Evolutionary conservation across 2,329 filamentous ascomycete genomes (phyloP).

Genomic region (Colletotrichum viniferum): DNA sequence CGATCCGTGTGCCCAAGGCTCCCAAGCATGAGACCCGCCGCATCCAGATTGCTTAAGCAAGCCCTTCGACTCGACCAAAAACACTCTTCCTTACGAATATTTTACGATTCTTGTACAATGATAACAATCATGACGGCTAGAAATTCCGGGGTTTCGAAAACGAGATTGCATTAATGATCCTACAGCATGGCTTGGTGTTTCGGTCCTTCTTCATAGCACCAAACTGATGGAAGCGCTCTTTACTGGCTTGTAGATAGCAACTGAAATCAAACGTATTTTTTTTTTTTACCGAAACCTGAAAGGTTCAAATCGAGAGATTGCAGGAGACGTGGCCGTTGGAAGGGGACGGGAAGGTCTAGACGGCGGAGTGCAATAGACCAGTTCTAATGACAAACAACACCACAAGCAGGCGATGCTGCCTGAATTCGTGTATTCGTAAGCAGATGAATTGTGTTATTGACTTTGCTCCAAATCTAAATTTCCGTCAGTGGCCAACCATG

Average conservation of each 20-base stretch:
- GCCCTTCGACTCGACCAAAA: not conserved
- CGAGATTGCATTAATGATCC: not conserved
- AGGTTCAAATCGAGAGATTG: not conserved
- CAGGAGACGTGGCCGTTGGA: not conserved
- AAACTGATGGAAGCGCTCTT: not conserved
- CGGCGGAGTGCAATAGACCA: not conserved
- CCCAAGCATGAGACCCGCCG: constrained; percentile 61
- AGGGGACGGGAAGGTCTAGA: not conserved
- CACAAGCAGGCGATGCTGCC: not conserved
- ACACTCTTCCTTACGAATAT: not conserved
- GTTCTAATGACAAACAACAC: not conserved
- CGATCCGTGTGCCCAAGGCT: constrained; percentile 68
- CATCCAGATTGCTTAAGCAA: constrained; percentile 55
- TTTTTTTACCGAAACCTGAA: not conserved
- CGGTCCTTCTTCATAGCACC: not conserved
- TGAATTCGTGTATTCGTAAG: not conserved
- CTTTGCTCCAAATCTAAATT: not conserved
- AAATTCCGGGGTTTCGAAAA: not conserved
- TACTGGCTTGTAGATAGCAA: not conserved
- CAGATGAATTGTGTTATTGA: constrained; percentile 47
- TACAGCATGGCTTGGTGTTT: not conserved
- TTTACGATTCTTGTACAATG: not conserved
- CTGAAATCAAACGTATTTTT: not conserved
- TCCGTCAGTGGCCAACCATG: not conserved
- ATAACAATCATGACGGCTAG: not conserved